Evolutionary conservation across 495 filamentous ascomycete genomes (phyloP), one percentile per base, ranked within the genome.

Genomic region (Amorphotheca resinae): DNA sequence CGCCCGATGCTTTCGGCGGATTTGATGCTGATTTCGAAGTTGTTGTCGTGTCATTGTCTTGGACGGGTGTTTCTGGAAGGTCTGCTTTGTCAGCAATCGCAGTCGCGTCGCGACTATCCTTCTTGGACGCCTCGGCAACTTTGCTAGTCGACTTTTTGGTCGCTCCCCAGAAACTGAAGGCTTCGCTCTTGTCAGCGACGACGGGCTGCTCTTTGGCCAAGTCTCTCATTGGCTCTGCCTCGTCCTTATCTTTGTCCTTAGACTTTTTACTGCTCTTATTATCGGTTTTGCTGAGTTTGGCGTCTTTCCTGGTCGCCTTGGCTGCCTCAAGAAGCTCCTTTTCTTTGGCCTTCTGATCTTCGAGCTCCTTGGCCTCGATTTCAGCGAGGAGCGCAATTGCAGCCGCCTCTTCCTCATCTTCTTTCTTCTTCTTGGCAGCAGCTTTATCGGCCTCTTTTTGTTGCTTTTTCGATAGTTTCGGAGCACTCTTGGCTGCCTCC

Each of bases 111-210:
- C 9, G 21, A 35, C 22, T 37, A 12, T 26, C 26, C 26, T 30
- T 44, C 22, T 38, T 39, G 22, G 34, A 15, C 17, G 49, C 41
- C 51, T 51, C 43, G 38, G 45, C 33, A 50, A 42, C 50, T 48
- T 62, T 62, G 31, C 46, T 45, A 3, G 25, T 28, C 5, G 25
- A 28, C 11, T 55, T 44, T 37, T 63, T 62, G 38, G 52, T 53
- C 8, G 58, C 60, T 35, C 65, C 65, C 62, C 62, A 66, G 50
- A 64, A 62, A 42, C 52, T 57, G 55, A 64, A 66, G 15, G 38
- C 42, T 7, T 37, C 46, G 2, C 41, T 8, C 26, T 45, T 49
- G 11, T 50, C 51, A 7, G 22, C 37, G 14, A 30, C 22, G 8
- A 21, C 35, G 5, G 21, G 16, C 35, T 38, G 33, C 6, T 42